These are phyloP conservation scores for Stephanocyclus meneghinianus DNA, from an alignment of 352 stramenopile species.

Conservation along the genomic window DNA sequence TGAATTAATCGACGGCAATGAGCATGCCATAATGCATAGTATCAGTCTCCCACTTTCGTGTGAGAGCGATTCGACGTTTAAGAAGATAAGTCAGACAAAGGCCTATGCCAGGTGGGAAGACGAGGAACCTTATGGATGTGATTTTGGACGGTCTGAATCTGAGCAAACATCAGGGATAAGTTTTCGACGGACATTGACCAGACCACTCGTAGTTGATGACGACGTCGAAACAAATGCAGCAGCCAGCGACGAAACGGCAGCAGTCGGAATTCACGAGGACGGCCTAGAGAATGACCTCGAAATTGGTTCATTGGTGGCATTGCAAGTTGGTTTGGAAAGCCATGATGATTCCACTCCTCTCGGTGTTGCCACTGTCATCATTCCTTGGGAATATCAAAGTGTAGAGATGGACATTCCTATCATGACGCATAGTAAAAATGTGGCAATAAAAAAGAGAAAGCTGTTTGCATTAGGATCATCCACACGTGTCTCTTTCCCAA, in stretches of 20 bases:
- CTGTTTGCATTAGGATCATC: background rate
- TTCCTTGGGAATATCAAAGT: constrained; percentile 1
- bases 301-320: background rate
- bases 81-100: background rate
- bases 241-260: too few relatives aligned
- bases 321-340: background rate
- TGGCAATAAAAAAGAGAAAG: constrained; percentile 2
- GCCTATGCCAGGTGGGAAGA: background rate
- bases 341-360: background rate
- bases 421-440: background rate
- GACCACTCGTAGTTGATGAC: background rate
- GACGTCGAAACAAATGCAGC: too few relatives aligned
- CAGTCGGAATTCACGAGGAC: background rate
- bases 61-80: background rate
- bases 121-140: background rate
- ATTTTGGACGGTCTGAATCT: background rate
- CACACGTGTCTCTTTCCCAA: background rate
- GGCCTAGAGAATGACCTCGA: background rate
- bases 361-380: background rate
- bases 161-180: background rate
- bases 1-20: background rate
- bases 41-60: background rate
- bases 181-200: background rate
- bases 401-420: background rate
- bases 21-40: background rate